Evolutionary conservation across 495 filamentous ascomycete species (phyloP), one percentile per base, ranked within the genome.

Genomic region (Penicillium ucsense): DNA sequence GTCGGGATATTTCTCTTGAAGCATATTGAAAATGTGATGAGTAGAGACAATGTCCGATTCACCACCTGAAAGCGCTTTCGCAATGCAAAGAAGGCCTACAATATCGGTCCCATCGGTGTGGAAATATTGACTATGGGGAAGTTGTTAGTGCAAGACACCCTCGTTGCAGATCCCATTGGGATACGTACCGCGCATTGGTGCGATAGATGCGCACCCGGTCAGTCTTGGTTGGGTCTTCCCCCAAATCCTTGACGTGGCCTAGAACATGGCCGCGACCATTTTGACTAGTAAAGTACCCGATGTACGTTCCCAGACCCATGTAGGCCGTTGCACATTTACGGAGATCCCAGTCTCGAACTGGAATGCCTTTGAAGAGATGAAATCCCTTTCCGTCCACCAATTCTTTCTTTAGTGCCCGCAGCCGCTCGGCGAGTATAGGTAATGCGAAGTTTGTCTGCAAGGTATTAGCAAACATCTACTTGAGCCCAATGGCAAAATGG

Each of bases 231-330:
- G 84, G 68, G 64, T 95, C 86, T 48, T 91, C 89, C 35, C 87
- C 85, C 3, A 94, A 74, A 65, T 94, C 86, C 66, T 94, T 89
- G 60, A 94, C 89, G 62, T 95, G 89, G 3, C 89, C 89, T 7
- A 95, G 73, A 9, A 94, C 85, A 63, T 94, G 89, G n/a, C 89
- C 89, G 38, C 78, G 78, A 6, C 81, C 79, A 67, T 95, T 95
- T 59, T 95, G 89, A 35, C 80, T 85, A 35, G 89, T 76, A 47
- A 89, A 87, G 66, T 94, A 89, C 34, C 89, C 89, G 4, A 95
- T 73, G 56, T 91, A 80, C 3, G 85, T 83, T n/a, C 88, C 88
- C 2, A 95, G 71, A 32, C 89, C 89, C 83, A 95, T 89, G 66
- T 94, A 94, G 20, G 86, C 88, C 30, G 85, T 80, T 27, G 89